phyloP scores from a whole-genome alignment of 2,329 filamentous ascomycete species.

The Emergomyces pasteurianus region DNA sequence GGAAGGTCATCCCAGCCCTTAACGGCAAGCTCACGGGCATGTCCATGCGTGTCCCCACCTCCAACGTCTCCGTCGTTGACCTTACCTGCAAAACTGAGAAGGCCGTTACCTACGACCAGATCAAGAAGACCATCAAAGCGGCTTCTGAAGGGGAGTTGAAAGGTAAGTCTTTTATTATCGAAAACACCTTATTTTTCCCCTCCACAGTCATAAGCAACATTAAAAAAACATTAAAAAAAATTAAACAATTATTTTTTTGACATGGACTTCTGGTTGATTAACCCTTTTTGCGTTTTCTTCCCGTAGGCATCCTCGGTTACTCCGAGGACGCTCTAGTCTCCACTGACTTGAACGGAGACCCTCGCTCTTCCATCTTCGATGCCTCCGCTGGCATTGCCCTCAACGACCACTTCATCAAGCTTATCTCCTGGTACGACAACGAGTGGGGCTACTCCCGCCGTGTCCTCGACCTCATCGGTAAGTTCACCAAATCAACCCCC shows the following conservation, averaged over 20 bases:
- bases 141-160: slow-evolving; percentile 74
- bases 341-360: slow-evolving; percentile 84
- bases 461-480: slow-evolving; percentile 61
- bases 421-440: slow-evolving; percentile 98
- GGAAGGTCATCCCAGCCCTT: slow-evolving; percentile 95
- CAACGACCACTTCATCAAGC: slow-evolving; percentile 98
- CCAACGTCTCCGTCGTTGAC: slow-evolving; percentile 99
- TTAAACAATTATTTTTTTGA: no score
- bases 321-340: slow-evolving; percentile 97
- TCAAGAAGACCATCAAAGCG: slow-evolving; percentile 85
- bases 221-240: not conserved
- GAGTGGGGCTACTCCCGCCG: slow-evolving; percentile 99
- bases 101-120: slow-evolving; percentile 60
- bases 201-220: not conserved
- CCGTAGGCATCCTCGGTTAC: slow-evolving; percentile 72
- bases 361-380: slow-evolving; percentile 94
- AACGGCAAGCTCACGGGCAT: slow-evolving; percentile 99
- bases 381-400: slow-evolving; percentile 98
- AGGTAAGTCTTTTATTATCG: slow-evolving; percentile 45
- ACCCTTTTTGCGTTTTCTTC: slow-evolving; percentile 1
- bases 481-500: no score
- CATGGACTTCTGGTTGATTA: no score
- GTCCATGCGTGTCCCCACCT: slow-evolving; percentile 96
- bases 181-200: not conserved
- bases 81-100: slow-evolving; percentile 91